Base-by-base conservation (phyloP, 345 rosid genomes). In the Rhodamnia rubescens region DNA sequence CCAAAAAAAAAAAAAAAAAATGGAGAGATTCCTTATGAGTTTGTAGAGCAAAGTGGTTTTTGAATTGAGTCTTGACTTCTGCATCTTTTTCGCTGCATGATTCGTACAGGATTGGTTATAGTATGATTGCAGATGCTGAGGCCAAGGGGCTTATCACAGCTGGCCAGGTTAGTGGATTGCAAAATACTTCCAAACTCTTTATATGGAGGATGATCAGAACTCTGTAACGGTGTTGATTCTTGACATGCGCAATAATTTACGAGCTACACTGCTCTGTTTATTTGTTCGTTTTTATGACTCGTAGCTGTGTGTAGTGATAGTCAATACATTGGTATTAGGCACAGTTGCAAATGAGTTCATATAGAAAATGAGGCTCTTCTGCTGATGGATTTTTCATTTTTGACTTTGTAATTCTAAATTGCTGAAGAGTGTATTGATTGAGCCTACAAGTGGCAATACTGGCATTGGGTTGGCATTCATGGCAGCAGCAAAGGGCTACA, bases 371-470 rank as follows among this genome's bases (percentile, higher is more conserved):
- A 44, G 20, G 40, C 4, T 83, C 32, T 84, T 56, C 13, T 42
- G 15, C 69, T 88, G 82, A 44, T 86, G 82, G 21, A 10, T 14
- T 82, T 27, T 69, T 44, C 40, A 21, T 11, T 61, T 61, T 52
- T 64, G 53, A 3, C 58, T 85, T 42, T 52, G 5, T 47, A 24
- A 82, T 81, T 75, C 27, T 80, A 84, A 82, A 88, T 84, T 53
- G 88, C 53, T 88, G 89, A 85, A 94, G 98, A 95, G 98, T 88
- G 94, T 94, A 61, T 84, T 96, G 81, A 92, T 96, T 90, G 99
- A 96, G 90, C 98, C 98, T 18, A 96, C 98, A n/a, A 96, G 98
- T 88, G 99, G 99, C 86, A 95, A 96, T 86, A 96, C 99, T 9
- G 99, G 99, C 84, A 95, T 96, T 58, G 98, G 98, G 44, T 91